Evolutionary conservation across 768 basidiomycete species (phyloP).

Genomic region (Coprinopsis strossmayeri): DNA sequence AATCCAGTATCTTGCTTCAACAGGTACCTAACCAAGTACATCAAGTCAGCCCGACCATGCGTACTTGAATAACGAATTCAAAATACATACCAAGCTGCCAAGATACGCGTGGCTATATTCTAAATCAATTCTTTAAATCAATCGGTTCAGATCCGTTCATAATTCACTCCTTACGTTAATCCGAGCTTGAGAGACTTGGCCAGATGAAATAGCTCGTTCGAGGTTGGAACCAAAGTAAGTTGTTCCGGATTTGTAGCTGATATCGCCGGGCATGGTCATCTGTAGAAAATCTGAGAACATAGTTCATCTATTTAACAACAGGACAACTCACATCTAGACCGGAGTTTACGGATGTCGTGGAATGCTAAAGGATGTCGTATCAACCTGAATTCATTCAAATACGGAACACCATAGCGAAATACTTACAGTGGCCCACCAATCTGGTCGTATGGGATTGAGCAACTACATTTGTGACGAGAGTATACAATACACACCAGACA

Average conservation of each 20-base stretch:
- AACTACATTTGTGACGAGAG: no score
- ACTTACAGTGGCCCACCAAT: conserved; percentile 58
- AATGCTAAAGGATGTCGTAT: conserved; percentile 26
- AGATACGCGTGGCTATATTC: conserved; percentile 67
- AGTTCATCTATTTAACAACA: neutral
- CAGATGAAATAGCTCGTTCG: conserved; percentile 51
- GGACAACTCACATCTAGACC: conserved; percentile 55
- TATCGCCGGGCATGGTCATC: conserved; percentile 74
- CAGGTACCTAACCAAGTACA: conserved; percentile 26
- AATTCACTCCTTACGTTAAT: conserved; percentile 39
- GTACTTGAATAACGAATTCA: no score
- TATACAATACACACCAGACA: conserved; percentile 30
- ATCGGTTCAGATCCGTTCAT: neutral
- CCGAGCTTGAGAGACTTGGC: conserved; percentile 49
- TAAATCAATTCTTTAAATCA: conserved; percentile 13
- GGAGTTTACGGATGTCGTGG: conserved; percentile 46
- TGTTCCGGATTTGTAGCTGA: conserved; percentile 40
- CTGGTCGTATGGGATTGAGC: no score
- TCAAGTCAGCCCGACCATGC: neutral
- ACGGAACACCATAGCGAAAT: neutral
- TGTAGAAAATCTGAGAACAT: conserved; percentile 15
- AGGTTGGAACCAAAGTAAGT: conserved; percentile 59
- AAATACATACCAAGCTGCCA: conserved; percentile 51
- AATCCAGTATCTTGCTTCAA: conserved; percentile 50
- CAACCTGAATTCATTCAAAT: neutral